Conservation (phyloP, 2,329 filamentous ascomycete genomes). For the Zopfia rhizophila region DNA sequence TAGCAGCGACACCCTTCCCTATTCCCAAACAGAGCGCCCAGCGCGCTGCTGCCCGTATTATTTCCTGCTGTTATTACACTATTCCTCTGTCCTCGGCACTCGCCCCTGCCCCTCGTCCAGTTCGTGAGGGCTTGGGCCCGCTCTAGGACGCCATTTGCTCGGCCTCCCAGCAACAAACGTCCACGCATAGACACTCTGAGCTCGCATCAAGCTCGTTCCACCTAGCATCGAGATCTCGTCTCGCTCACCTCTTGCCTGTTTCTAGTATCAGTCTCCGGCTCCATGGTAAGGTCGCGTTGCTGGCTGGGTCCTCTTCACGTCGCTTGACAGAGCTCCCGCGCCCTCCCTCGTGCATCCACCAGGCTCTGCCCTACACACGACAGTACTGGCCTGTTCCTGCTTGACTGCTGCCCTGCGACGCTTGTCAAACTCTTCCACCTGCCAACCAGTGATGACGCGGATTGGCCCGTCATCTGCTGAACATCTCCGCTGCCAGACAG, state of each 20-base stretch:
- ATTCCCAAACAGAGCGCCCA: too few relatives aligned
- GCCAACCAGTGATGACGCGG: constrained; percentile 47
- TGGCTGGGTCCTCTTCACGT: constrained; percentile 45
- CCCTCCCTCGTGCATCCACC: constrained; percentile 7
- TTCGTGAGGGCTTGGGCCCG: not conserved
- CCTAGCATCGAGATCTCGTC: constrained; percentile 36
- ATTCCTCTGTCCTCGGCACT: not conserved
- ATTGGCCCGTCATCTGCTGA: constrained; percentile 40
- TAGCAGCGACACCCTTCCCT: not conserved
- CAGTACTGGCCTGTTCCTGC: constrained; percentile 6
- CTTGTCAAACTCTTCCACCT: constrained; percentile 46
- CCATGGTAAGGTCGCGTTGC: constrained; percentile 50
- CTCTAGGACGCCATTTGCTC: constrained; percentile 2
- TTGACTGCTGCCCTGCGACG: constrained; percentile 41
- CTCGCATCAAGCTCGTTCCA: constrained; percentile 15
- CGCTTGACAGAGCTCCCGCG: constrained; percentile 33
- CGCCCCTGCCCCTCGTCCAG: not conserved
- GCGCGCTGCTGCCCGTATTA: too few relatives aligned
- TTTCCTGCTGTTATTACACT: too few relatives aligned
- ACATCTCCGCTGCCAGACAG: constrained; percentile 36
- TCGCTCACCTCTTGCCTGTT: constrained; percentile 41
- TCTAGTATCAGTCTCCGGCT: constrained; percentile 48
- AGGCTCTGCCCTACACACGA: constrained; percentile 7
- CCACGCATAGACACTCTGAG: constrained; percentile 39
- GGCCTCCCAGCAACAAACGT: constrained; percentile 39